These are phyloP conservation scores for Inosperma sp. DNA, from an alignment of 768 basidiomycete species.

Conservation along the genomic window DNA sequence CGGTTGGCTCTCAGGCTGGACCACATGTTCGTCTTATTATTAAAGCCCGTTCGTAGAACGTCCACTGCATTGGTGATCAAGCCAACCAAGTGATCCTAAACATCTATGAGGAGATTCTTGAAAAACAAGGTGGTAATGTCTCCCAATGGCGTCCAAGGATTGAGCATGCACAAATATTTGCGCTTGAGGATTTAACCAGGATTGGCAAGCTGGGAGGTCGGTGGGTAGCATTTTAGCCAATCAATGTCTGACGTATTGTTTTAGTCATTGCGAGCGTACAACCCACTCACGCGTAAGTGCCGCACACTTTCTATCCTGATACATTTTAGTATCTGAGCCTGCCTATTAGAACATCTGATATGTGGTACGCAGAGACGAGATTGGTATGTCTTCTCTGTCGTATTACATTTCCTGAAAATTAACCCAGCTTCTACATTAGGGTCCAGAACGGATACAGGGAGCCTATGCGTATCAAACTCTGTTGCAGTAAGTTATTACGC, in stretches of 20 bases:
- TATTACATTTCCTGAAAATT: neutral
- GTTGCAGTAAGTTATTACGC: slow-evolving; percentile 43
- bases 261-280: slow-evolving; percentile 91
- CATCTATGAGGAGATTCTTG: slow-evolving; percentile 67
- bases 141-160: slow-evolving; percentile 66
- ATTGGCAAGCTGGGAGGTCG: slow-evolving; percentile 69
- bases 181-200: slow-evolving; percentile 60
- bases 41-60: slow-evolving; percentile 55
- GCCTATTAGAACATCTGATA: slow-evolving; percentile 50
- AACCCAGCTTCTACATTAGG: slow-evolving; percentile 39
- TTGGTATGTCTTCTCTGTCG: slow-evolving; percentile 42
- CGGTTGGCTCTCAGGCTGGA: slow-evolving; percentile 45
- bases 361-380: slow-evolving; percentile 86
- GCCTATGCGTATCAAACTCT: slow-evolving; percentile 89
- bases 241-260: neutral
- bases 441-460: slow-evolving; percentile 74
- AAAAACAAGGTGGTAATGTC: slow-evolving; percentile 33
- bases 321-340: neutral
- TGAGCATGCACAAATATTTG: slow-evolving; percentile 92
- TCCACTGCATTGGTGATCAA: slow-evolving; percentile 85
- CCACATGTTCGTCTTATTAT: neutral
- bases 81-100: slow-evolving; percentile 82
- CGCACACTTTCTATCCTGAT: slow-evolving; percentile 37
- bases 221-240: slow-evolving; percentile 14
- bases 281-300: slow-evolving; percentile 67